These are phyloP conservation scores for Fomitopsis palustris DNA, from an alignment of 1,284 basidiomycete genomes.

Conservation along the genomic window DNA sequence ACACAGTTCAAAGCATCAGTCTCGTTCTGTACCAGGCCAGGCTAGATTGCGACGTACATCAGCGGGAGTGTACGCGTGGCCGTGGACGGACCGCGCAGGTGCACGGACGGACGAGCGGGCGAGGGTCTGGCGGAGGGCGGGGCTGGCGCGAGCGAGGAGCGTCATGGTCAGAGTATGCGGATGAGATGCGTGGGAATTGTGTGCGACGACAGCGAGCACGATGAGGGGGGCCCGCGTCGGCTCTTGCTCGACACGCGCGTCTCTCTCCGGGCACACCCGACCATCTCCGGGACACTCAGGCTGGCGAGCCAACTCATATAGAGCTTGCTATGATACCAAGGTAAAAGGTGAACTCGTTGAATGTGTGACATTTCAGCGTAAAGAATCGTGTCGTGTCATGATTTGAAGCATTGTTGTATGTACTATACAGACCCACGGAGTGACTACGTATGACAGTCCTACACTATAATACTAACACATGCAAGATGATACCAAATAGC, in stretches of 20 bases:
- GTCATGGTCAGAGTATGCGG: slow-evolving; percentile 21
- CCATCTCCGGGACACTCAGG: neutral
- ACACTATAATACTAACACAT: too few relatives aligned
- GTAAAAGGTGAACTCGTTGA: too few relatives aligned
- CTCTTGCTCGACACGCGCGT: neutral
- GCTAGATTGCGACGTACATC: slow-evolving; percentile 42
- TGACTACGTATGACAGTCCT: too few relatives aligned
- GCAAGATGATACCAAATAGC: too few relatives aligned
- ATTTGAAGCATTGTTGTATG: too few relatives aligned
- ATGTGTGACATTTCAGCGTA: too few relatives aligned
- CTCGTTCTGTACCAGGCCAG: neutral
- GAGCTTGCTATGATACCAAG: too few relatives aligned
- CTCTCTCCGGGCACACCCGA: slow-evolving; percentile 1
- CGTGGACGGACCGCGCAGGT: slow-evolving; percentile 19
- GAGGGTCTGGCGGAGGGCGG: slow-evolving; percentile 26
- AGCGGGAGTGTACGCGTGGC: slow-evolving; percentile 42
- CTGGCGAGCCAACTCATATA: too few relatives aligned
- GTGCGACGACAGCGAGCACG: neutral
- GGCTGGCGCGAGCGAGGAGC: slow-evolving; percentile 27
- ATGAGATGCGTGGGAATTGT: slow-evolving; percentile 15
- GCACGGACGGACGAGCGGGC: slow-evolving; percentile 20
- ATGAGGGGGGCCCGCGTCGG: neutral
- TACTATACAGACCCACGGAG: too few relatives aligned
- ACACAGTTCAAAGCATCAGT: neutral
- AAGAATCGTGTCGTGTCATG: too few relatives aligned